A percentile compares a stretch with the other conserved stretches of the same genome.
These are phyloP conservation scores for Xylariaceae sp. DNA, from an alignment of 2,329 filamentous ascomycete species.

Conservation along the genomic window DNA sequence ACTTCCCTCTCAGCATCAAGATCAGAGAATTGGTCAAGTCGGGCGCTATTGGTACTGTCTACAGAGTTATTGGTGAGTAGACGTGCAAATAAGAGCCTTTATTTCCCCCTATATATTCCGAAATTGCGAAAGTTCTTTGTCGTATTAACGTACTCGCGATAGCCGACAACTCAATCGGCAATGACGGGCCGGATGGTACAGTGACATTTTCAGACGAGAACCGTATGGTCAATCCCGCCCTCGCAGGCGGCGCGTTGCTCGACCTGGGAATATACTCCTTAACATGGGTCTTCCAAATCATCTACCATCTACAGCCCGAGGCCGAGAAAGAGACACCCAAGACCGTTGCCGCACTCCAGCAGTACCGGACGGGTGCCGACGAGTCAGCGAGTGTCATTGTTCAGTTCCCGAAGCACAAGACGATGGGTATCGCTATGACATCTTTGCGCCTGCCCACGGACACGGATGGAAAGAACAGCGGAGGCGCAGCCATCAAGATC, in stretches of 20 bases:
- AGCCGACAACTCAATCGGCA: slow-evolving; percentile 58
- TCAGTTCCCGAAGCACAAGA: slow-evolving; percentile 63
- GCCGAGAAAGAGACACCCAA: slow-evolving; percentile 61
- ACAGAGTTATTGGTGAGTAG: slow-evolving; percentile 48
- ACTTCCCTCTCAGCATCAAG: slow-evolving; percentile 77
- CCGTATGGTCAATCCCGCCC: slow-evolving; percentile 75
- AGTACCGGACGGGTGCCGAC: slow-evolving; percentile 70
- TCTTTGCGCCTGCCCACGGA: slow-evolving; percentile 57
- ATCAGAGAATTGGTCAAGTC: slow-evolving; percentile 58
- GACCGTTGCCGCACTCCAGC: slow-evolving; percentile 63
- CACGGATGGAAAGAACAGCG: slow-evolving; percentile 53
- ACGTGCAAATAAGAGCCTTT: background rate
- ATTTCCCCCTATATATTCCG: background rate
- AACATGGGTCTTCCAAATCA: slow-evolving; percentile 85
- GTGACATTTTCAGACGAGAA: slow-evolving; percentile 55
- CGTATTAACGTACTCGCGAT: slow-evolving; percentile 3
- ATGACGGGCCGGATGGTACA: slow-evolving; percentile 50
- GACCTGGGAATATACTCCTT: slow-evolving; percentile 85
- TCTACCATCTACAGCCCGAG: slow-evolving; percentile 73
- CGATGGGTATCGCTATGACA: slow-evolving; percentile 68
- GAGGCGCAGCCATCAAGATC: slow-evolving; percentile 66
- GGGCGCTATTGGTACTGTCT: slow-evolving; percentile 54
- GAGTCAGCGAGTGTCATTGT: slow-evolving; percentile 73
- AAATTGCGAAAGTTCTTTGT: background rate
- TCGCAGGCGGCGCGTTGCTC: slow-evolving; percentile 76